Percentiles rank a stretch among this genome's conserved stretches.
These are phyloP conservation scores for Pachysolen tannophilus DNA, from an alignment of 805 yeast species.

Conservation along the genomic window DNA sequence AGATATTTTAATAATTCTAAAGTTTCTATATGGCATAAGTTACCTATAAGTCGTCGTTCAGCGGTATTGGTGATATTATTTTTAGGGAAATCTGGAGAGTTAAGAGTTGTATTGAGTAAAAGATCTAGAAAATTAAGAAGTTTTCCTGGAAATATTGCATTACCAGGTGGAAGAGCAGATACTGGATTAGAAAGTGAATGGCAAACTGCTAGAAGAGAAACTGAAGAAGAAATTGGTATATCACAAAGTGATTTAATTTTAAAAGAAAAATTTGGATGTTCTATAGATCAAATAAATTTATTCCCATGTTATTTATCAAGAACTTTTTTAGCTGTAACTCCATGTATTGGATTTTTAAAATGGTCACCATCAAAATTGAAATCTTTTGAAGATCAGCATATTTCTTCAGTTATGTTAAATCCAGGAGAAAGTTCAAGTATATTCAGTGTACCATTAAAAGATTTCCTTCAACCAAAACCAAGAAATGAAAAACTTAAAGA, in stretches of 20 bases:
- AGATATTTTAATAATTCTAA: slow-evolving; percentile 21
- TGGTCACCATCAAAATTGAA: slow-evolving; percentile 23
- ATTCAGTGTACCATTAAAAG: slow-evolving; percentile 63
- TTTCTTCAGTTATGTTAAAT: slow-evolving; percentile 38
- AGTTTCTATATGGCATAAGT: slow-evolving; percentile 48
- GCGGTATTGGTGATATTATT: slow-evolving; percentile 74
- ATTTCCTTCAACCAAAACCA: slow-evolving; percentile 35
- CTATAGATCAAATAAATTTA: slow-evolving; percentile 49
- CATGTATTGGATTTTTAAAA: slow-evolving; percentile 62
- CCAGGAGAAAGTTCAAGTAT: slow-evolving; percentile 73
- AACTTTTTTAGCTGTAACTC: slow-evolving; percentile 76
- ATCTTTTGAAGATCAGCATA: slow-evolving; percentile 20
- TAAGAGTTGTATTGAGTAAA: slow-evolving; percentile 72
- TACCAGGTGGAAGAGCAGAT: slow-evolving; percentile 95
- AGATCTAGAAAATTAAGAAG: slow-evolving; percentile 60
- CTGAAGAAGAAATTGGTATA: slow-evolving; percentile 82
- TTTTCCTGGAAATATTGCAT: slow-evolving; percentile 85
- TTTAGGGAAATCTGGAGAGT: slow-evolving; percentile 62
- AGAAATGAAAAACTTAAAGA: slow-evolving; percentile 19
- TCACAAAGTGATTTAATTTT: slow-evolving; percentile 38
- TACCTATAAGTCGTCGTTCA: slow-evolving; percentile 66
- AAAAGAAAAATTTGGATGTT: slow-evolving; percentile 38
- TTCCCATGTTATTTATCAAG: slow-evolving; percentile 79
- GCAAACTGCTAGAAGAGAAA: slow-evolving; percentile 74
- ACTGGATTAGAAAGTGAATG: slow-evolving; percentile 54